phyloP scores from a whole-genome alignment of 495 filamentous ascomycete genomes.

The Penicillium longicatenatum region DNA sequence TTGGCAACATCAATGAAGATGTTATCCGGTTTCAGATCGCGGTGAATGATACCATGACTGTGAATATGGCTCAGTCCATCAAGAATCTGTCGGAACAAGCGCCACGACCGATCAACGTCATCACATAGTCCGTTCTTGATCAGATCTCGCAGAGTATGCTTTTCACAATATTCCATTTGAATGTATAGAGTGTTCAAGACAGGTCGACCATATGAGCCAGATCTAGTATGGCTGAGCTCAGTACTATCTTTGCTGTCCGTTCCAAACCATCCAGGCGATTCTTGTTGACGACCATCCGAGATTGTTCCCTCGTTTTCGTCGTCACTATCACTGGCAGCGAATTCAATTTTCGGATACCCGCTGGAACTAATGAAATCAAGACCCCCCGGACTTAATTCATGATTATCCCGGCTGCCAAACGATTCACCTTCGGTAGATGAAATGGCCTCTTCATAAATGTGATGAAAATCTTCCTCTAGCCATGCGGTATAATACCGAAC shows the following conservation, averaged over 20 bases:
- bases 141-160: slow-evolving; percentile 88
- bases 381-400: slow-evolving; percentile 76
- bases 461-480: slow-evolving; percentile 73
- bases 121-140: slow-evolving; percentile 74
- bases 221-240: slow-evolving; percentile 36
- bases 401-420: slow-evolving; percentile 44
- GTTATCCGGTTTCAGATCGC: slow-evolving; percentile 97
- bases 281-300: slow-evolving; percentile 27
- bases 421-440: slow-evolving; percentile 57
- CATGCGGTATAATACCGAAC: slow-evolving; percentile 95
- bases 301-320: slow-evolving; percentile 52
- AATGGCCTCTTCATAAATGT: slow-evolving; percentile 58
- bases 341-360: slow-evolving; percentile 77
- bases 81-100: slow-evolving; percentile 85
- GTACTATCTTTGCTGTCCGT: slow-evolving; percentile 29
- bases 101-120: slow-evolving; percentile 78
- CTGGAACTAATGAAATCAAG: slow-evolving; percentile 93
- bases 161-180: slow-evolving; percentile 98
- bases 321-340: slow-evolving; percentile 67
- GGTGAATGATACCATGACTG: slow-evolving; percentile 87
- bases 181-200: slow-evolving; percentile 71
- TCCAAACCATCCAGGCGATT: slow-evolving; percentile 25
- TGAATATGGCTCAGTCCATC: slow-evolving; percentile 93
- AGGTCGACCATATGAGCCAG: slow-evolving; percentile 43
- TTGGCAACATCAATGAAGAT: slow-evolving; percentile 90